phyloP scores from a whole-genome alignment of 257 asterid genomes.

The Anisodus acutangulus region DNA sequence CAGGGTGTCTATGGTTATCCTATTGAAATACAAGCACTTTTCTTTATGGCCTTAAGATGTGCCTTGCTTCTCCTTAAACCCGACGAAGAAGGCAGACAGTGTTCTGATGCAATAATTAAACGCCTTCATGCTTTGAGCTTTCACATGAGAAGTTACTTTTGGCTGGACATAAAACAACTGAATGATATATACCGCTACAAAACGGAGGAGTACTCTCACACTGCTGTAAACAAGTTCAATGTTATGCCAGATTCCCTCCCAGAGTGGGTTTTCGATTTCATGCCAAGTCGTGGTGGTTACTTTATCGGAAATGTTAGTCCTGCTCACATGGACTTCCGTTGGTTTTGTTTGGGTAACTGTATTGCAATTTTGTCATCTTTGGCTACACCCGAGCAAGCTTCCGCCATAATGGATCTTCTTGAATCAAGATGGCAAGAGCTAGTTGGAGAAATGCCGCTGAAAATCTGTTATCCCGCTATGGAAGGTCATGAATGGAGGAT shows the following conservation, averaged over 20 bases:
- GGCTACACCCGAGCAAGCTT: constrained; percentile 90
- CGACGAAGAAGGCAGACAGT: constrained; percentile 75
- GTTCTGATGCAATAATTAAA: constrained; percentile 55
- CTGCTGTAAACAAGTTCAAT: constrained; percentile 90
- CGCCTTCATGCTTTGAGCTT: constrained; percentile 85
- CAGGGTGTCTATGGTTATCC: constrained; percentile 96
- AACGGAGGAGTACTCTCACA: constrained; percentile 91
- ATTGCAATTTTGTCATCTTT: constrained; percentile 76
- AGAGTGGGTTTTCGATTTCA: constrained; percentile 89
- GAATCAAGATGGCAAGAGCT: constrained; percentile 86
- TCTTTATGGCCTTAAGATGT: constrained; percentile 88
- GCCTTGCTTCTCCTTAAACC: constrained; percentile 69
- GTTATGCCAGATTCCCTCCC: constrained; percentile 94
- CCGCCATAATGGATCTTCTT: constrained; percentile 88
- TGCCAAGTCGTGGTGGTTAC: constrained; percentile 88
- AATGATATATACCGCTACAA: constrained; percentile 85
- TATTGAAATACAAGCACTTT: constrained; percentile 85
- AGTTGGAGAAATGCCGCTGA: constrained; percentile 91
- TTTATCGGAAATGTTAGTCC: constrained; percentile 93
- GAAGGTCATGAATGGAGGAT: constrained; percentile 89
- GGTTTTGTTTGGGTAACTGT: constrained; percentile 93
- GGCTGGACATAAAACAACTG: constrained; percentile 86
- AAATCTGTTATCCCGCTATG: constrained; percentile 85
- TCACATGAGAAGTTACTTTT: constrained; percentile 87
- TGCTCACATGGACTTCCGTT: constrained; percentile 87